Evolutionary conservation across 495 filamentous ascomycete genomes (phyloP).

Genomic region (Oleoguttula mirabilis): DNA sequence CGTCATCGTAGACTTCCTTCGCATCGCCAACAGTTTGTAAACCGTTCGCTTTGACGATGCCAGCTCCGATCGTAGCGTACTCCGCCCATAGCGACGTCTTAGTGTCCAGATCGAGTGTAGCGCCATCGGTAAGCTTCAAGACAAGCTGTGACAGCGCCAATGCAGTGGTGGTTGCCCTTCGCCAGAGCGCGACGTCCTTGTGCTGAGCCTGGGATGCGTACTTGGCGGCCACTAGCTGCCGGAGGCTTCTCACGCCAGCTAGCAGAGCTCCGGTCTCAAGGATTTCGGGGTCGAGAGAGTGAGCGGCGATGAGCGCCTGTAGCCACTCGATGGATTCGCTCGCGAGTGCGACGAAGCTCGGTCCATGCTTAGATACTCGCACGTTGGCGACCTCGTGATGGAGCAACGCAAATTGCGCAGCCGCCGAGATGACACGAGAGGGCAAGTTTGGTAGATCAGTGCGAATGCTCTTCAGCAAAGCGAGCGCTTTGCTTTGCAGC

Average conservation of each 20-base stretch:
- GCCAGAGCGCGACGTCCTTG: slow-evolving; percentile 61
- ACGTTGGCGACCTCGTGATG: slow-evolving; percentile 37
- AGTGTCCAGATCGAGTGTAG: slow-evolving; percentile 33
- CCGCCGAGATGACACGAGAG: slow-evolving; percentile 51
- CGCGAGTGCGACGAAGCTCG: slow-evolving; percentile 78
- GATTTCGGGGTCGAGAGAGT: slow-evolving; percentile 17
- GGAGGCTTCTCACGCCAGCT: slow-evolving; percentile 54
- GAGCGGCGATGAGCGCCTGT: slow-evolving; percentile 41
- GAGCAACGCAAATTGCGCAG: slow-evolving; percentile 57
- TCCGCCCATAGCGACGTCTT: slow-evolving; percentile 44
- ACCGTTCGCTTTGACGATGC: slow-evolving; percentile 41
- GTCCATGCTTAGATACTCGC: slow-evolving; percentile 20
- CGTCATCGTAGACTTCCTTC: slow-evolving; percentile 43
- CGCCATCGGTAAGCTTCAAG: slow-evolving; percentile 49
- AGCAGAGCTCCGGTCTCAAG: slow-evolving; percentile 27
- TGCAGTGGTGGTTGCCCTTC: slow-evolving; percentile 56
- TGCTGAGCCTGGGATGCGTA: slow-evolving; percentile 39
- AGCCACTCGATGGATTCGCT: slow-evolving; percentile 64
- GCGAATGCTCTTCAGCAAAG: slow-evolving; percentile 58
- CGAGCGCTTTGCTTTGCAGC: slow-evolving; percentile 62
- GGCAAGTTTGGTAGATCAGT: slow-evolving; percentile 56
- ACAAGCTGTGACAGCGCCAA: slow-evolving; percentile 45
- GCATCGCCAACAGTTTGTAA: slow-evolving; percentile 14
- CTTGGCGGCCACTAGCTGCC: slow-evolving; percentile 50
- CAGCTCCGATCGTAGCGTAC: slow-evolving; percentile 46